Evolutionary conservation across 371 early-diverging fungal genomes (phyloP), one percentile per base, ranked within the genome.

Genomic region (Apophysomyces sp.): DNA sequence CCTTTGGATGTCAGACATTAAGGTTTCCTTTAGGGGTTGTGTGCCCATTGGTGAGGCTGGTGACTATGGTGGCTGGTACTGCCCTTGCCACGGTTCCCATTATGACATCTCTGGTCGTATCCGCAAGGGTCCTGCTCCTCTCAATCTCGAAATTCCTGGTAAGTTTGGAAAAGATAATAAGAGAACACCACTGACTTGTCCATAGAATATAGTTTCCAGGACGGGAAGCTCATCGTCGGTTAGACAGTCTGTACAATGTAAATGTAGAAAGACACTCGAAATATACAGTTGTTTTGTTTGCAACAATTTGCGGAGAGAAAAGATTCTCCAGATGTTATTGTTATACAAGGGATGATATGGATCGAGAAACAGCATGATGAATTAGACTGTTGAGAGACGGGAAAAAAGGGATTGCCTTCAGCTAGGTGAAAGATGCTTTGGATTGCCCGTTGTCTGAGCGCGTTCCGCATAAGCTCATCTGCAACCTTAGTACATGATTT

Each of bases 41-140:
- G 98, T 98, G 52, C 98, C 98, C 62, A 92, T 97, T 69, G 97
- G 96, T 62, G 97, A 98, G 76, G 90, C 97, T 77, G 98, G 98
- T 81, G 98, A 98, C 66, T 98, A 82, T 73, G 96, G 94, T 68
- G 98, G 98, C 63, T 98, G 98, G 98, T 98, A 96, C 86, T 98
- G 98, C 87, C 98, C 98, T 58, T 98, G 98, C 91, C 97, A 96
- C 83, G 98, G 98, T 69, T 97, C 97, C 60, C 97, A 96, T 77
- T 95, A 96, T 71, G 95, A 95, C 71, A 92, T 93, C 69, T 91
- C 92, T 61, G 95, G 95, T 57, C 94, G 98, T 83, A 96, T 97
- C 69, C 89, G 98, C 69, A 96, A 97, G 87, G 98, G 98, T 52
- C 98, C 98, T 39, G 98, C 98, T 63, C 98, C 98, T 49, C 88